phyloP scores from a whole-genome alignment of 805 yeast species.

The Pichia deserticola region DNA sequence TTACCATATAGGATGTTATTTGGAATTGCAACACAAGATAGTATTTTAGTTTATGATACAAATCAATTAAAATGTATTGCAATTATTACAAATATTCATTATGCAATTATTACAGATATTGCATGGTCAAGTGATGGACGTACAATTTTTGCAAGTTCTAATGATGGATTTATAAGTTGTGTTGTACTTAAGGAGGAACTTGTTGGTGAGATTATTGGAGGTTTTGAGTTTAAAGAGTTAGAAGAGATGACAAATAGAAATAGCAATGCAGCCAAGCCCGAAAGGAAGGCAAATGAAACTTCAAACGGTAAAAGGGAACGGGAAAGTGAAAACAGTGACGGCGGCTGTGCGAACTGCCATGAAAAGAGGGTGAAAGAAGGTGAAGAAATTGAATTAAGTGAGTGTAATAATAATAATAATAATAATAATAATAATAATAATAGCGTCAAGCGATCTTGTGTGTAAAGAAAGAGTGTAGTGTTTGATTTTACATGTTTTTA shows the following conservation, averaged over 20 bases:
- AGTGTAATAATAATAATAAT: slow-evolving; percentile 11
- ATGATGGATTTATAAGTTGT: slow-evolving; percentile 87
- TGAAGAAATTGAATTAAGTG: too few species aligned
- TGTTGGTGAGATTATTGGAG: slow-evolving; percentile 43
- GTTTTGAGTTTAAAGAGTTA: slow-evolving; percentile 16
- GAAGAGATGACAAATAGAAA: not conserved
- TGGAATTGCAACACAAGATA: slow-evolving; percentile 90
- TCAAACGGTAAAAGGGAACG: too few species aligned
- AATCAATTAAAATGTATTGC: slow-evolving; percentile 63
- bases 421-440: slow-evolving; percentile 13
- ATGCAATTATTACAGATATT: slow-evolving; percentile 81
- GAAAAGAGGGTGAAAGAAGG: not conserved
- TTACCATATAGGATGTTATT: slow-evolving; percentile 77
- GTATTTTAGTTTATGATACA: slow-evolving; percentile 77
- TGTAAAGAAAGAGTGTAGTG: not conserved
- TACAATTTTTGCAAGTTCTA: slow-evolving; percentile 64
- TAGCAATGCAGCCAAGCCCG: too few species aligned
- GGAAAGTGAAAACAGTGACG: not conserved
- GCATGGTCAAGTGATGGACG: slow-evolving; percentile 78
- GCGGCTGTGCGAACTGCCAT: not conserved
- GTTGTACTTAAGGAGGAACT: slow-evolving; percentile 45
- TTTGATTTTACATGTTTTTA: too few species aligned
- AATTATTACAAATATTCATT: slow-evolving; percentile 71
- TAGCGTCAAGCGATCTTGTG: slow-evolving; percentile 2
- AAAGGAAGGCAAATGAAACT: too few species aligned